Percentiles rank a stretch among this genome's conserved stretches.
phyloP scores from a whole-genome alignment of 2,329 filamentous ascomycete species.

The Ascochyta fabae region DNA sequence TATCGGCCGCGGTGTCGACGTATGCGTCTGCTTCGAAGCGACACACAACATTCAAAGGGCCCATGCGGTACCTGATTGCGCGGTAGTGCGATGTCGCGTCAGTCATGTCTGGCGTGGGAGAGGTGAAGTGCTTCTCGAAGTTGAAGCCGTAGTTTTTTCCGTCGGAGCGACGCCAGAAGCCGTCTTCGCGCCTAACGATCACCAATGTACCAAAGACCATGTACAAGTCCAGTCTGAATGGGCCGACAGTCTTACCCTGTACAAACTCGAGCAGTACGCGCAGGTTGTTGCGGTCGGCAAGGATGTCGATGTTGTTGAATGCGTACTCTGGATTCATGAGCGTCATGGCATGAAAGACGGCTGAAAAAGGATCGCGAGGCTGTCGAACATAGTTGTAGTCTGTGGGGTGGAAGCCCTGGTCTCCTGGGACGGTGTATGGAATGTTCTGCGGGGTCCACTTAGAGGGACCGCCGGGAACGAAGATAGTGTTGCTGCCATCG shows the following conservation, averaged over 20 bases:
- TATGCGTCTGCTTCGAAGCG: constrained; percentile 42
- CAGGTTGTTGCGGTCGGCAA: constrained; percentile 41
- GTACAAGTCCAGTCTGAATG: constrained; percentile 35
- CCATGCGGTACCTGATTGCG: constrained; percentile 38
- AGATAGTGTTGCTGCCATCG: constrained; percentile 35
- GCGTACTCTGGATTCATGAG: constrained; percentile 31
- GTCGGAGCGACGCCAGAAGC: constrained; percentile 30
- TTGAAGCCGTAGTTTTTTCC: constrained; percentile 30
- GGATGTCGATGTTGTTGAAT: constrained; percentile 32
- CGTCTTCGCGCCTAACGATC: constrained; percentile 33
- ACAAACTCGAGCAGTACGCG: constrained; percentile 35
- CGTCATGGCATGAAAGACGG: constrained; percentile 35
- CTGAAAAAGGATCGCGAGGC: constrained; percentile 30
- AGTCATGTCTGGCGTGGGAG: constrained; percentile 25
- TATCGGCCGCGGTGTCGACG: constrained; percentile 25
- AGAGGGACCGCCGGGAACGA: constrained; percentile 36
- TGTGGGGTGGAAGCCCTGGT: constrained; percentile 29
- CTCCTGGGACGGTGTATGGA: constrained; percentile 27
- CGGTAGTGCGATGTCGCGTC: constrained; percentile 41
- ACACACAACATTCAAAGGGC: constrained; percentile 31
- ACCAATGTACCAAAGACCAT: constrained; percentile 34
- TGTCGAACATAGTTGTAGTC: constrained; percentile 41
- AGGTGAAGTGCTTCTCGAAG: constrained; percentile 39
- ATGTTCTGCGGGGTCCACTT: constrained; percentile 29
- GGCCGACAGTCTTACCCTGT: constrained; percentile 32